Base-by-base conservation (phyloP, 2,329 filamentous ascomycete genomes). In the Fusarium sp. region DNA sequence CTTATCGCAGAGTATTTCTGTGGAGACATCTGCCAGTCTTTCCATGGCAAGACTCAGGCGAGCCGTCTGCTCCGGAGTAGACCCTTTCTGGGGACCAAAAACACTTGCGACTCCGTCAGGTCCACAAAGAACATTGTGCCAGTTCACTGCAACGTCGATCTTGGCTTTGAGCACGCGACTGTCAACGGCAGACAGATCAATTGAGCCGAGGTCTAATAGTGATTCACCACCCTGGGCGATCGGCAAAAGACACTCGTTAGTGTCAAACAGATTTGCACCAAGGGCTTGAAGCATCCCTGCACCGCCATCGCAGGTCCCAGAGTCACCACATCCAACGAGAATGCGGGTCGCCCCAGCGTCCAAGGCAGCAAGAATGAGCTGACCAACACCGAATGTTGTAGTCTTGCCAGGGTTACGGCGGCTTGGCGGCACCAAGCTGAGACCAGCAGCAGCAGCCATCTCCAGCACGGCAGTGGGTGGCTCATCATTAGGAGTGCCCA, bases 221-320 rank as follows among this genome's bases (percentile, higher is more conserved):
- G 78, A 78, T 53, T 78, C 74, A 14, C 84, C 84, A 31, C 84
- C 84, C 14, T 63, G 72, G 13, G 81, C 82, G 6, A 51, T 68
- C 4, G 81, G 79, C 5, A 86, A 72, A 26, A 76, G 71, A 6
- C 70, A 49, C 3, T 81, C 82, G 24, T 80, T 63, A 5, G 51
- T 49, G 59, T 83, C 81, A 14, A 83, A 62, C 17, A 87, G 77
- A 3, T 78, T 78, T 5, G 78, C 84, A 6, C 85, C 85, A 7
- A 87, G 79, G 3, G 85, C 85, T 65, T 87, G 85, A 10, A 85
- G 81, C 84, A 87, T 86, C 15, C 85, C 85, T 1, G 82, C 82
- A 15, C 85, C 85, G 8, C 83, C 85, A 61, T 87, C 85, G 38
- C 83, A 85, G 7, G 84, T 87, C 7, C 84, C 85, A 5, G 85